Evolutionary conservation across 768 basidiomycete genomes (phyloP), one percentile per base, ranked within the genome.

Genomic region (Suillus subluteus): DNA sequence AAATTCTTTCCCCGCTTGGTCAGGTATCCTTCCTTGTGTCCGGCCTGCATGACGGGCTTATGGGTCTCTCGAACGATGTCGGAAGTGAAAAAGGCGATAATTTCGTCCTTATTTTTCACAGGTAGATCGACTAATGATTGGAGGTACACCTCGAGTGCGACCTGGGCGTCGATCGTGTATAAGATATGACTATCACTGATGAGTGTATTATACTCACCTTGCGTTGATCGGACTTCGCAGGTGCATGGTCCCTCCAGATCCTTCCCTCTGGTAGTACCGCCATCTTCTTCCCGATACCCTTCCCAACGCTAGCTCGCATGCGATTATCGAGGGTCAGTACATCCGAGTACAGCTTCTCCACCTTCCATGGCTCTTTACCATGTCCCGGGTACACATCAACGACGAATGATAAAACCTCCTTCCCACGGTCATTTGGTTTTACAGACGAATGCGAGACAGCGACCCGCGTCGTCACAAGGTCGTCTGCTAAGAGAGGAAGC

Each of bases 1-100:
- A 99, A 98, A 73, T 95, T 98, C 82, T 98, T 95, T 26, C 96
- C 96, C 66, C 95, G 86, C 80, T 98, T 98, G 23, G 97, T 98
- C 43, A 98, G 81, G 76, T 97, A 97, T 18, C 96, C 97, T 77
- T 97, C 94, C 78, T 97, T 98, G 80, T 96, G 89, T 35, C 92
- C 92, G 2, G 84, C 84, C 73, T 92, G 91, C 81, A 87, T 87
- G 23, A 92, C 92, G 2, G 92, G 91, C 68, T 89, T 88, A 75
- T 87, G 87, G 55, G 89, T 82, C 69, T 90, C 89, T 41, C 88
- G 88, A 43, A 96, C 86, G 63, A 97, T 85, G 74, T 97, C 96
- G 7, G 93, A 92, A 37, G 91, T 96, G 71, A 99, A 87, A 81
- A 99, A 99, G 2, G 91, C 88, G 73, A 96, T 92, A 41, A 98